Conservation (phyloP, 148 eudicot species). For the Rhododendron simsii region DNA sequence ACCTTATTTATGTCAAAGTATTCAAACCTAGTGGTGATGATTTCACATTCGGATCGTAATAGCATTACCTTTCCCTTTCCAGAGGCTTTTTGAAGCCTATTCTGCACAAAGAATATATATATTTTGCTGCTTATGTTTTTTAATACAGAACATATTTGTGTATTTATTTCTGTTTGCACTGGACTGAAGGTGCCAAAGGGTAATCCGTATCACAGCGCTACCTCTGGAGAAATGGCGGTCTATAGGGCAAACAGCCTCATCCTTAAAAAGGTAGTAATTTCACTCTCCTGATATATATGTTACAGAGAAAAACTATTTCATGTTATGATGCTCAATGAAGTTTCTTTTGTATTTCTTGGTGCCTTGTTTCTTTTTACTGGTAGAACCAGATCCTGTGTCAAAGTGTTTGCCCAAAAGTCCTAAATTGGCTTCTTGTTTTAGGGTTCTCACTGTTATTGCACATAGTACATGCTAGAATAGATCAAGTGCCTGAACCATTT, state of each 20-base stretch:
- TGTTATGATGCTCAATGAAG: not conserved
- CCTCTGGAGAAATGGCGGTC: conserved; percentile 92
- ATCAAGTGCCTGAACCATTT: not conserved
- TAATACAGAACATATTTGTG: not conserved
- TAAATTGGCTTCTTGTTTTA: not conserved
- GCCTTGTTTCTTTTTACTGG: not conserved
- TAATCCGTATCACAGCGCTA: conserved; percentile 98
- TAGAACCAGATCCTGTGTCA: not conserved
- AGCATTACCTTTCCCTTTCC: not conserved
- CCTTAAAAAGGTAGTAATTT: conserved; percentile 56
- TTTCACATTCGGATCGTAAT: not conserved
- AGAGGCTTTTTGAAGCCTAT: not conserved
- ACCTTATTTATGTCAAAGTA: not conserved
- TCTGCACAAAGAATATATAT: not conserved
- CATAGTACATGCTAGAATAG: not conserved
- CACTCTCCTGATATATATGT: conserved; percentile 1
- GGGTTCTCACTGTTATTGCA: not conserved
- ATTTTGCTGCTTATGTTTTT: not conserved
- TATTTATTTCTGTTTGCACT: conserved; percentile 7
- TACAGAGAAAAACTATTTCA: not conserved
- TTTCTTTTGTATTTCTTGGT: not conserved
- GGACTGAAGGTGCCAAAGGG: conserved; percentile 80
- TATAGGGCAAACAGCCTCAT: conserved; percentile 84
- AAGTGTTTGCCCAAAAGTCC: not conserved
- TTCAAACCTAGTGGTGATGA: not conserved